Conservation (phyloP, 2,329 filamentous ascomycete species). For the Lithohypha guttulata region DNA sequence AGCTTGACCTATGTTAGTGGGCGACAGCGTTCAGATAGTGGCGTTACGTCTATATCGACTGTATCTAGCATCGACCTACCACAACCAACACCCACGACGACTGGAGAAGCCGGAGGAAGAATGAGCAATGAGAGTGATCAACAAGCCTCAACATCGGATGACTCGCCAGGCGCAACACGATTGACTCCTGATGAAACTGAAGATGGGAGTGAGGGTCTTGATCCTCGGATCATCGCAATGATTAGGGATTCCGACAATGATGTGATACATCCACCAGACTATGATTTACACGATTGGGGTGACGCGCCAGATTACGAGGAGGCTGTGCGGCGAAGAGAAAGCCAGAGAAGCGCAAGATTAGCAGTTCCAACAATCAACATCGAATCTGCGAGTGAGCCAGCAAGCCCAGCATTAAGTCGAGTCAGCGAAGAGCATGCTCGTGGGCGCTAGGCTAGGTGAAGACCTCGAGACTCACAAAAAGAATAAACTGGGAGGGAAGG, state of each 20-base stretch:
- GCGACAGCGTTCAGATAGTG: constrained; percentile 27
- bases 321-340: constrained; percentile 4
- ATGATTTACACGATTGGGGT: constrained; percentile 33
- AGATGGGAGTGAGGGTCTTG: background rate
- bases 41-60: constrained; percentile 26
- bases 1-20: constrained; percentile 18
- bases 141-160: constrained; percentile 5
- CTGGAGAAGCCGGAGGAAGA: background rate
- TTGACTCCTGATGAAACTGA: constrained; percentile 8
- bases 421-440: constrained; percentile 1
- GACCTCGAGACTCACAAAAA: no score
- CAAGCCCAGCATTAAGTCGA: constrained; percentile 13
- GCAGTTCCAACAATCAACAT: constrained; percentile 21
- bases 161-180: constrained; percentile 6
- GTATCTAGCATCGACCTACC: constrained; percentile 9
- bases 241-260: constrained; percentile 15
- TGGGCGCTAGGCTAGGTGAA: no score
- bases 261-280: constrained; percentile 27
- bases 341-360: constrained; percentile 13
- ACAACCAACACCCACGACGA: constrained; percentile 6
- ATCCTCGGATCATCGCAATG: constrained; percentile 5
- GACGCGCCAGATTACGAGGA: constrained; percentile 32
- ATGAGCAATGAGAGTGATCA: background rate
- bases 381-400: constrained; percentile 20
- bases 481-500: no score